phyloP scores from a whole-genome alignment of 169 alveolate species.

The Cryptosporidium tyzzeri region DNA sequence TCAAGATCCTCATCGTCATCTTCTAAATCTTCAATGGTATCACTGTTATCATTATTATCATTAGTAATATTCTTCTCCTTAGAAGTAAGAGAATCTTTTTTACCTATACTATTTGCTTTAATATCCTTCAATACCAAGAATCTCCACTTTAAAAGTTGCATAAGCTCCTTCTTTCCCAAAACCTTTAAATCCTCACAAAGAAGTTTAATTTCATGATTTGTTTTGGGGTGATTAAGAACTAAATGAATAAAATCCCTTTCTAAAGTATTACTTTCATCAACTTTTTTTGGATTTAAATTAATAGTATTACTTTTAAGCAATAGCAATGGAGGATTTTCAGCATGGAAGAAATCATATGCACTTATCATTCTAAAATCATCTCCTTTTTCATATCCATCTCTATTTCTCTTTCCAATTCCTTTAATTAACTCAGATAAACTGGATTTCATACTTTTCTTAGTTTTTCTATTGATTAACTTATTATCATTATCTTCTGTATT shows the following conservation, averaged over 20 bases:
- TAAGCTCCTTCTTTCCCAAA: constrained; percentile 89
- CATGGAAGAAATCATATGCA: constrained; percentile 80
- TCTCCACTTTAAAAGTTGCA: constrained; percentile 90
- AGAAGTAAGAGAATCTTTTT: constrained; percentile 47
- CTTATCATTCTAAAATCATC: constrained; percentile 85
- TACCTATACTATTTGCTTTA: not conserved
- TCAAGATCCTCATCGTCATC: constrained; percentile 76
- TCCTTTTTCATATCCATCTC: constrained; percentile 89
- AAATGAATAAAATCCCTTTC: constrained; percentile 73
- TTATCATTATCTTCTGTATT: constrained; percentile 76
- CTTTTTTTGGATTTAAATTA: constrained; percentile 73
- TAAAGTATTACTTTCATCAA: constrained; percentile 69
- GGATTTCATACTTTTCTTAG: constrained; percentile 79
- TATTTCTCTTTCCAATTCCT: constrained; percentile 83
- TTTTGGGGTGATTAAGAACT: constrained; percentile 78
- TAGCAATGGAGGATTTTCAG: constrained; percentile 83
- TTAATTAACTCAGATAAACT: constrained; percentile 82
- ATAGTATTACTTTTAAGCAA: constrained; percentile 81
- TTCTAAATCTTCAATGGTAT: constrained; percentile 26
- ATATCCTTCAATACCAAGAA: constrained; percentile 77
- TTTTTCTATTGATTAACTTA: constrained; percentile 59
- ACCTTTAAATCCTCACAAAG: constrained; percentile 84
- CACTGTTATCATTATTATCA: constrained; percentile 71
- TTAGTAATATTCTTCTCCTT: constrained; percentile 40
- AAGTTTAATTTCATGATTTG: constrained; percentile 85